These are phyloP conservation scores for Endothia cerciana DNA, from an alignment of 2,329 filamentous ascomycete genomes.

Conservation along the genomic window DNA sequence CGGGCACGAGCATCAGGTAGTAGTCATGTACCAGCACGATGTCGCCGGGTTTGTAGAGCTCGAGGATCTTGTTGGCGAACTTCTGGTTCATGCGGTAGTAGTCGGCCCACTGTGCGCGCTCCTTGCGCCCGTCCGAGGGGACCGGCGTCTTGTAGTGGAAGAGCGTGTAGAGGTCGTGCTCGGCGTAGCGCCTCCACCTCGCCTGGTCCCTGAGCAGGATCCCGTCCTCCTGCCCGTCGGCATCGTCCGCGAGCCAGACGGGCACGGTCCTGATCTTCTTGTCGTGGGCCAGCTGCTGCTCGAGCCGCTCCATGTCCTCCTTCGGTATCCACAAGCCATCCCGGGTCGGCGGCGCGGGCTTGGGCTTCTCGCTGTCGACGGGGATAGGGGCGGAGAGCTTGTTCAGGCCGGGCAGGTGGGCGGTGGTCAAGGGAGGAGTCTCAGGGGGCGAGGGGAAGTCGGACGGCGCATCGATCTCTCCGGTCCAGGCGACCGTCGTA, in stretches of 20 bases:
- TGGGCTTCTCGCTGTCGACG: constrained; percentile 62
- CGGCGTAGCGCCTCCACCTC: constrained; percentile 87
- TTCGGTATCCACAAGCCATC: constrained; percentile 74
- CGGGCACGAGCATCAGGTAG: constrained; percentile 87
- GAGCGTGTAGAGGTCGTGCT: constrained; percentile 88
- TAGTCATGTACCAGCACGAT: constrained; percentile 94
- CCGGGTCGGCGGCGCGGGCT: constrained; percentile 59
- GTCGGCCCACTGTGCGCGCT: constrained; percentile 85
- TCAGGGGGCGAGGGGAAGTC: constrained; percentile 51
- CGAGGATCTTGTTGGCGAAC: constrained; percentile 86
- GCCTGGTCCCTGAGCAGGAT: constrained; percentile 79
- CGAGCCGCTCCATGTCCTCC: constrained; percentile 72
- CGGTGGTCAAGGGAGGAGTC: constrained; percentile 53
- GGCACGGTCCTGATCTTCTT: constrained; percentile 80
- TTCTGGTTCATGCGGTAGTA: constrained; percentile 92
- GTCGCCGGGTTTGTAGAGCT: constrained; percentile 90
- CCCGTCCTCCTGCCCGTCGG: constrained; percentile 67
- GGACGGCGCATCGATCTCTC: constrained; percentile 69
- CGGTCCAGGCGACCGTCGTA: constrained; percentile 92
- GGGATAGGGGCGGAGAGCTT: constrained; percentile 81
- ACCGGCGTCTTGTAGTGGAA: constrained; percentile 97
- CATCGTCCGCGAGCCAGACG: constrained; percentile 85
- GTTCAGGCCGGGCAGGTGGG: constrained; percentile 63
- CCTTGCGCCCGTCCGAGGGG: constrained; percentile 80
- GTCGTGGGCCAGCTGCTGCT: constrained; percentile 72